phyloP scores from a whole-genome alignment of 148 eudicot species.

The Cornus florida region DNA sequence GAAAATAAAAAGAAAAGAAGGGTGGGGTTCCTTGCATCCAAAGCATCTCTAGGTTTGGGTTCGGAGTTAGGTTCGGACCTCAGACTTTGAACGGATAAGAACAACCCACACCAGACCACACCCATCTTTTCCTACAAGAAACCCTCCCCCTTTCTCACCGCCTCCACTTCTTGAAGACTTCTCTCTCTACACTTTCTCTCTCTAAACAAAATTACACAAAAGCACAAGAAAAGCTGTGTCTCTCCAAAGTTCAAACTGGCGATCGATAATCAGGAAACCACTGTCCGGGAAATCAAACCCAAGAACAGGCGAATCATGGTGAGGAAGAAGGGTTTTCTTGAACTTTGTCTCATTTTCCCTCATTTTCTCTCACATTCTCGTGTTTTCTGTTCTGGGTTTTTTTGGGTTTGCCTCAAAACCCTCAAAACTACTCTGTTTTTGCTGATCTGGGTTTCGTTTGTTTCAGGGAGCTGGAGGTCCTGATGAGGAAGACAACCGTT shows the following conservation, averaged over 20 bases:
- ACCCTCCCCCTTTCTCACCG: slow-evolving; percentile 20
- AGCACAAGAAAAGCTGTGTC: not conserved
- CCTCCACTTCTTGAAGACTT: slow-evolving; percentile 11
- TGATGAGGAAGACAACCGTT: slow-evolving; percentile 65
- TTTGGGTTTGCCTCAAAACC: no score
- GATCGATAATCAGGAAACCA: slow-evolving; percentile 66
- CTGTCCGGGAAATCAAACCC: slow-evolving; percentile 74
- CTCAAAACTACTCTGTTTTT: not conserved
- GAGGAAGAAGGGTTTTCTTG: not conserved
- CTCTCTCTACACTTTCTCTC: slow-evolving; percentile 24
- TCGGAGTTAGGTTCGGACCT: slow-evolving; percentile 31
- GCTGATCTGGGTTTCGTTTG: not conserved
- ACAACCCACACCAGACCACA: slow-evolving; percentile 11
- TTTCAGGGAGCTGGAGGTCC: slow-evolving; percentile 62
- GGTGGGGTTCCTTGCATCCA: slow-evolving; percentile 49
- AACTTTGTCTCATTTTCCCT: not conserved
- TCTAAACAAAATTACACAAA: not conserved
- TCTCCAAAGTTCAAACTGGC: slow-evolving; percentile 58
- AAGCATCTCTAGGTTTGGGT: slow-evolving; percentile 44
- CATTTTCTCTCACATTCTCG: not conserved
- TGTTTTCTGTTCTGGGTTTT: not conserved
- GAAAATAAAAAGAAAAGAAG: slow-evolving; percentile 7
- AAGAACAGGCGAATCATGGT: slow-evolving; percentile 84
- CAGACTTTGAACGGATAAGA: slow-evolving; percentile 36
- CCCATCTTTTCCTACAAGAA: not conserved